Evolutionary conservation across 108 stramenopile species (phyloP).

Genomic region (Bacterosira constricta): DNA sequence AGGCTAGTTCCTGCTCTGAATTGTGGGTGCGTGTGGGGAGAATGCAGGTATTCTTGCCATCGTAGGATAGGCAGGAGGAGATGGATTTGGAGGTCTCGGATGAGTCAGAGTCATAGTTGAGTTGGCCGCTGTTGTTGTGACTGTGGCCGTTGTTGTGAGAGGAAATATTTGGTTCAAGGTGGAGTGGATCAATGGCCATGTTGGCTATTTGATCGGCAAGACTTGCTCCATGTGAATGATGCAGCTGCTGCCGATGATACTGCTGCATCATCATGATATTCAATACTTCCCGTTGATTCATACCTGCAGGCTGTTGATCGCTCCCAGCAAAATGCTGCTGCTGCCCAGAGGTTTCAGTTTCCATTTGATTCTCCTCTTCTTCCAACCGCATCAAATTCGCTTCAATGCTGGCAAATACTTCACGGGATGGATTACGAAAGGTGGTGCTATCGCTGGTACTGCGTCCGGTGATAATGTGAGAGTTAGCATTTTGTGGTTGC

Average conservation of each 20-base stretch:
- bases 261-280: slow-evolving; percentile 1
- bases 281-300: background rate
- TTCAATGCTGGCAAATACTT: slow-evolving; percentile 9
- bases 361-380: background rate
- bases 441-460: no score
- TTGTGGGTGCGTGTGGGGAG: background rate
- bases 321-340: background rate
- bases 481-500: background rate
- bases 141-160: no score
- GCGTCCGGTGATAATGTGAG: background rate
- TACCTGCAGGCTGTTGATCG: background rate
- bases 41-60: slow-evolving; percentile 6
- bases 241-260: background rate
- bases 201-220: slow-evolving; percentile 9
- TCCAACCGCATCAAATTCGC: background rate
- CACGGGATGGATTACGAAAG: background rate
- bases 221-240: background rate
- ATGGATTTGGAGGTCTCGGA: background rate
- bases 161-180: background rate
- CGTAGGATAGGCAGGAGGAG: background rate
- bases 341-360: background rate
- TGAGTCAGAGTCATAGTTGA: no score
- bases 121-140: no score
- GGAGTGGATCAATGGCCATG: background rate
- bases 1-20: background rate